Evolutionary conservation across 306 rosid species (phyloP).

Genomic region (Inga leiocalycina): DNA sequence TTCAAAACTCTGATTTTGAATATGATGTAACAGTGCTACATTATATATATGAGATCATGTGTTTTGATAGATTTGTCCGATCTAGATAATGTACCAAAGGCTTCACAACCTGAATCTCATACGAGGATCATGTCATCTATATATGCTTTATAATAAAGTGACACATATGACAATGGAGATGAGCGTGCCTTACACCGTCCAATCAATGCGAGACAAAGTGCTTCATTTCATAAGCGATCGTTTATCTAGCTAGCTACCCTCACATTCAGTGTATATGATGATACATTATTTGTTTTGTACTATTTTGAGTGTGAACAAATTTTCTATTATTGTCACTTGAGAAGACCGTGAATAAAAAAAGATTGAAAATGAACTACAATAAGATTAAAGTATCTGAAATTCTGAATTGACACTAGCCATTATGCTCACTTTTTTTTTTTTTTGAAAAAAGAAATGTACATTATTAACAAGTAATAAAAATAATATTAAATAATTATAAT

Average conservation of each 20-base stretch:
- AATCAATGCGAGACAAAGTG: conserved; percentile 36
- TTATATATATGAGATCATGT: background rate
- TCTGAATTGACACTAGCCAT: background rate
- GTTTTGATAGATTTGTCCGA: background rate
- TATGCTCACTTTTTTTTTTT: too few species aligned
- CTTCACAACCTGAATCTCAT: conserved; percentile 16
- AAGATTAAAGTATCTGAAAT: too few species aligned
- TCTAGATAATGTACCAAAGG: background rate
- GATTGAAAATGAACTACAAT: too few species aligned
- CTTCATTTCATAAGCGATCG: background rate
- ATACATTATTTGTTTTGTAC: background rate
- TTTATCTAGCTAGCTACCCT: background rate
- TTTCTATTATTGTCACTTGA: background rate
- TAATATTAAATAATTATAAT: too few species aligned
- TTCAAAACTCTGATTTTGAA: too few species aligned
- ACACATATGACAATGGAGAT: conserved; percentile 3
- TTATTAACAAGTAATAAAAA: too few species aligned
- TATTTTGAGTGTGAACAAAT: background rate
- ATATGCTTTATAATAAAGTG: conserved; percentile 7
- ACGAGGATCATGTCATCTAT: background rate
- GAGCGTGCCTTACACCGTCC: conserved; percentile 26
- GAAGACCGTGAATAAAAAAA: background rate
- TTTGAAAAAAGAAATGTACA: too few species aligned
- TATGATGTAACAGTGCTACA: background rate
- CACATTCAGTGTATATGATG: background rate